These are phyloP conservation scores for Lactarius deliciosus DNA, from an alignment of 768 basidiomycete genomes.

Conservation along the genomic window DNA sequence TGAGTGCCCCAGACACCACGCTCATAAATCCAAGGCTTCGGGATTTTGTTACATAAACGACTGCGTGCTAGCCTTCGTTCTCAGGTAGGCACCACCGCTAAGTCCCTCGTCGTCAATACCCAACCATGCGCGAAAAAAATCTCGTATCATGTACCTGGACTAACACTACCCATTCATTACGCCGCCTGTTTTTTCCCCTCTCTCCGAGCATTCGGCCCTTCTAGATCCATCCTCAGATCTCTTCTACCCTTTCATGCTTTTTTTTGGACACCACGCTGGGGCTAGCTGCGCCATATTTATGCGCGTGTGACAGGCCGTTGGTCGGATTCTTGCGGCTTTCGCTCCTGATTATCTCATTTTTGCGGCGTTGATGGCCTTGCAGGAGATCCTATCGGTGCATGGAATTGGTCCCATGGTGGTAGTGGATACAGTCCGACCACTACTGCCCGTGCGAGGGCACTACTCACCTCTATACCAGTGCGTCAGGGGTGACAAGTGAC, in stretches of 20 bases:
- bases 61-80: conserved; percentile 72
- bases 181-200: conserved; percentile 78
- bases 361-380: conserved; percentile 87
- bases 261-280: conserved; percentile 73
- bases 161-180: conserved; percentile 84
- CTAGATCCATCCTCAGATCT: conserved; percentile 25
- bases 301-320: conserved; percentile 62
- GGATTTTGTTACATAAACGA: conserved; percentile 97
- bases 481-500: conserved; percentile 32
- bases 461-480: conserved; percentile 74
- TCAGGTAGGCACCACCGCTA: conserved; percentile 45
- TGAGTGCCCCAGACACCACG: conserved; percentile 65
- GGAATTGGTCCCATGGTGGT: conserved; percentile 65
- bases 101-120: conserved; percentile 4
- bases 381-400: conserved; percentile 74
- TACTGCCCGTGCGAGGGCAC: conserved; percentile 83
- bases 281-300: conserved; percentile 62
- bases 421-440: conserved; percentile 84
- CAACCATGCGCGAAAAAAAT: conserved; percentile 36
- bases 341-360: conserved; percentile 75
- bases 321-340: conserved; percentile 64
- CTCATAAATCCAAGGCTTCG: conserved; percentile 70
- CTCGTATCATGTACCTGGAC: conserved; percentile 86
- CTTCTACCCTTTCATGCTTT: conserved; percentile 67
- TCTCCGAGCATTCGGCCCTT: conserved; percentile 48